Percentiles rank a stretch among this genome's conserved stretches.
Conservation (phyloP, 2,329 filamentous ascomycete species). For the Talaromyces sp. region DNA sequence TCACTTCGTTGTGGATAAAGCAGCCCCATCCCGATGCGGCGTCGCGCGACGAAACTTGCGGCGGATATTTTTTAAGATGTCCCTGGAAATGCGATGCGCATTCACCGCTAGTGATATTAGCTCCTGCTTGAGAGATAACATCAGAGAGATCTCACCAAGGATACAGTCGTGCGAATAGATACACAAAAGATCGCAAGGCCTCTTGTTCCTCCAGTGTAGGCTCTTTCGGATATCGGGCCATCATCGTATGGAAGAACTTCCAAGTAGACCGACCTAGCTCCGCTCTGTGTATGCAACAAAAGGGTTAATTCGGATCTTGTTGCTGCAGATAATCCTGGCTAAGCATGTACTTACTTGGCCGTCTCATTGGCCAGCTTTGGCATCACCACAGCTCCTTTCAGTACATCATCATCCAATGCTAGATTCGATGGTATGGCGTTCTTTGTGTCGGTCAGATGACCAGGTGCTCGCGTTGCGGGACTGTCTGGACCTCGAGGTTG, state of each 20-base stretch:
- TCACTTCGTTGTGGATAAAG: constrained; percentile 64
- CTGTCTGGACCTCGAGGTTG: constrained; percentile 36
- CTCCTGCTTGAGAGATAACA: not conserved
- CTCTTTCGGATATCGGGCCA: constrained; percentile 62
- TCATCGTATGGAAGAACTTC: constrained; percentile 64
- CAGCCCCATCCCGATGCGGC: constrained; percentile 64
- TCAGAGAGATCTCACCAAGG: constrained; percentile 52
- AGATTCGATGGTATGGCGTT: constrained; percentile 22
- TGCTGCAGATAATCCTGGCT: constrained; percentile 6
- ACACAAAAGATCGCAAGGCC: constrained; percentile 58
- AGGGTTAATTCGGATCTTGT: constrained; percentile 4
- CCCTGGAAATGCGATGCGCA: constrained; percentile 62
- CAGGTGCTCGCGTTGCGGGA: constrained; percentile 39
- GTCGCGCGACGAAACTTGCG: constrained; percentile 59
- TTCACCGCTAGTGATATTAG: constrained; percentile 50
- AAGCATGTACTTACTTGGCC: constrained; percentile 36
- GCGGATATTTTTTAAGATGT: constrained; percentile 60
- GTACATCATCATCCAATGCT: constrained; percentile 32
- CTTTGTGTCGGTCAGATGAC: constrained; percentile 33
- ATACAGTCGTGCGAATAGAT: constrained; percentile 62
- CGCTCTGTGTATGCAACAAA: constrained; percentile 41
- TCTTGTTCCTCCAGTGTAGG: constrained; percentile 59
- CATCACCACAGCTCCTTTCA: constrained; percentile 46
- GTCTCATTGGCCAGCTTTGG: constrained; percentile 49
- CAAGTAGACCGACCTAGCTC: constrained; percentile 63